Conservation (phyloP, 225 moss, liverwort and hornwort species). For the Asterella californica region DNA sequence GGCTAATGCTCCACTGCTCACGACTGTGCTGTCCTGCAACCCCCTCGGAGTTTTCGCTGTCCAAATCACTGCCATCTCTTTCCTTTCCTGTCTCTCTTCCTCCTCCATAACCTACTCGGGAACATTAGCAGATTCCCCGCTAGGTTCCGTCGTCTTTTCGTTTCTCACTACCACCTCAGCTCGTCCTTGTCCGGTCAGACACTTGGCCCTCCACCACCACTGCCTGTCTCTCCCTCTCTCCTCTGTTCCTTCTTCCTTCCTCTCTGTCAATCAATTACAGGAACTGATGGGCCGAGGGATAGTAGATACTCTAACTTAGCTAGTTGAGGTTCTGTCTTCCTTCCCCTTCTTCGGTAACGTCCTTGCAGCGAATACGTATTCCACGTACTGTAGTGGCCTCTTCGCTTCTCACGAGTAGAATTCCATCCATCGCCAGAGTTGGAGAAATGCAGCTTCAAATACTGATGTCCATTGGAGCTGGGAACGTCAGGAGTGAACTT, state of each 20-base stretch:
- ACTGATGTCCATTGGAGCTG: not conserved
- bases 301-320: no score
- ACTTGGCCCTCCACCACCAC: not conserved
- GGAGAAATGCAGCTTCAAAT: not conserved
- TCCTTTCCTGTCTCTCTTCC: not conserved
- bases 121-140: slow-evolving; percentile 9
- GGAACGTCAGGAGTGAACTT: not conserved
- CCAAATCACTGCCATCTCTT: not conserved
- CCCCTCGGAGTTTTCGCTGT: slow-evolving; percentile 8
- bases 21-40: not conserved
- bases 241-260: not conserved
- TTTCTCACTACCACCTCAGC: slow-evolving; percentile 7
- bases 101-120: slow-evolving; percentile 6
- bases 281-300: not conserved
- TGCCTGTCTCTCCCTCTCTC: no score
- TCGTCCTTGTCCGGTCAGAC: not conserved
- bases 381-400: not conserved
- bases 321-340: not conserved
- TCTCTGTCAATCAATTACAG: not conserved
- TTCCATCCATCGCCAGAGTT: not conserved
- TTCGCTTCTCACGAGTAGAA: not conserved
- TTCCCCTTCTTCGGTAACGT: no score
- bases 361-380: no score
- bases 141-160: slow-evolving; percentile 17
- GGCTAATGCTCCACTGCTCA: not conserved